phyloP scores from a whole-genome alignment of 345 rosid genomes.

The Eucalyptus cloeziana region DNA sequence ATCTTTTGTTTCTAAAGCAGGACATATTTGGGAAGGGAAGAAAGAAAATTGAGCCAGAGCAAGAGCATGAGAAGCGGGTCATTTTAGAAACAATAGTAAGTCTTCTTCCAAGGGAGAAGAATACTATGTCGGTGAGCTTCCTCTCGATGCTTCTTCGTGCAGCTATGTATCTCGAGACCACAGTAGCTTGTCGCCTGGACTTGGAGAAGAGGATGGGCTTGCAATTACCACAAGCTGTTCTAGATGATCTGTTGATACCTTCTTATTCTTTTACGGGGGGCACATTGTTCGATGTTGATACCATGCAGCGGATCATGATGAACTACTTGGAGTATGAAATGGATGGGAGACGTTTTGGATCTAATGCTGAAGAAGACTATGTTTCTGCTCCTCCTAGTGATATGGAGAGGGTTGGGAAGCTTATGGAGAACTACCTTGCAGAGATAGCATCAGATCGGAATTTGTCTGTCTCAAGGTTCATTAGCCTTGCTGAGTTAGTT shows the following conservation, averaged over 20 bases:
- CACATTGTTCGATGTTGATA: constrained; percentile 72
- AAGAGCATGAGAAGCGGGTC: constrained; percentile 87
- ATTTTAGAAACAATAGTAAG: constrained; percentile 80
- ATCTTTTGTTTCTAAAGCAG: constrained; percentile 21
- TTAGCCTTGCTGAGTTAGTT: constrained; percentile 56
- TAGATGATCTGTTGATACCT: constrained; percentile 84
- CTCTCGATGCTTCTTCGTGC: constrained; percentile 85
- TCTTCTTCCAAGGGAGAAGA: constrained; percentile 75
- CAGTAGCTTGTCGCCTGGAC: constrained; percentile 89
- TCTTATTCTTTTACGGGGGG: constrained; percentile 66
- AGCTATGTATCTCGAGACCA: constrained; percentile 79
- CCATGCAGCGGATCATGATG: constrained; percentile 64
- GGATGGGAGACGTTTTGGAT: constrained; percentile 27
- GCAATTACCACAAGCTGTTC: constrained; percentile 73
- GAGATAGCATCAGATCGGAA: constrained; percentile 83
- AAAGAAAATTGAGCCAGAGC: constrained; percentile 64
- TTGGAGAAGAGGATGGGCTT: constrained; percentile 80
- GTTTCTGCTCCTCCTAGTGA: constrained; percentile 37
- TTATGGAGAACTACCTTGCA: constrained; percentile 81
- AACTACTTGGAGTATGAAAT: constrained; percentile 58
- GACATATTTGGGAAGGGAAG: constrained; percentile 69
- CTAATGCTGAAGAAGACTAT: constrained; percentile 16
- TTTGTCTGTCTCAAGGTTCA: constrained; percentile 48
- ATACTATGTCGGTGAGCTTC: constrained; percentile 80
- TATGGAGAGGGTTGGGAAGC: constrained; percentile 74